These are phyloP conservation scores for Salix brachista DNA, from an alignment of 345 rosid genomes.

Conservation along the genomic window DNA sequence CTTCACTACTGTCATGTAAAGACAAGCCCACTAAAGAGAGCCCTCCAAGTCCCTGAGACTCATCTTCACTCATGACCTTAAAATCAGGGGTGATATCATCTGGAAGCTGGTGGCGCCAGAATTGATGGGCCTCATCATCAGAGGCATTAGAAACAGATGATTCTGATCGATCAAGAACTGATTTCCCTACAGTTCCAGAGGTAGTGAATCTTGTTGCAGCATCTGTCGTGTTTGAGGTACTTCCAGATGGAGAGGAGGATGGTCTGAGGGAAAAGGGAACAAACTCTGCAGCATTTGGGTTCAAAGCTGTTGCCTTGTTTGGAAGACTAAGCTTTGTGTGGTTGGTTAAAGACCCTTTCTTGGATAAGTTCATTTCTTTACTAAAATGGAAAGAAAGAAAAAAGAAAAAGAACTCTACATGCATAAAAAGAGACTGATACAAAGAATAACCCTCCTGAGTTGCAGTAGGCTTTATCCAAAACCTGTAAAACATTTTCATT, in stretches of 20 bases:
- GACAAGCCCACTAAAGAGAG: constrained; percentile 76
- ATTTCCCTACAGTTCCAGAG: constrained; percentile 56
- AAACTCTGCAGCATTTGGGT: constrained; percentile 96
- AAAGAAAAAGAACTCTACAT: constrained; percentile 22
- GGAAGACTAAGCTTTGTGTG: constrained; percentile 49
- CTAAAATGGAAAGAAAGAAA: constrained; percentile 19
- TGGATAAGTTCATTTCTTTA: constrained; percentile 79
- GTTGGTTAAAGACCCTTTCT: constrained; percentile 59
- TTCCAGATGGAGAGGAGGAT: constrained; percentile 48
- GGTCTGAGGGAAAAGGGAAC: constrained; percentile 73
- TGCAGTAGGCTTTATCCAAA: constrained; percentile 42
- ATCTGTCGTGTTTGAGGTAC: constrained; percentile 38
- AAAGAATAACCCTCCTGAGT: constrained; percentile 12
- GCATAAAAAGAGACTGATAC: constrained; percentile 8
- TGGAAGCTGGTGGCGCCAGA: constrained; percentile 91
- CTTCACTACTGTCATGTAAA: constrained; percentile 51
- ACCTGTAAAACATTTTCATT: constrained; percentile 46
- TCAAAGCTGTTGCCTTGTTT: constrained; percentile 67
- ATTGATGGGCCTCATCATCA: constrained; percentile 90
- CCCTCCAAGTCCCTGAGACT: constrained; percentile 53
- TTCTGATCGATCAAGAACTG: constrained; percentile 64
- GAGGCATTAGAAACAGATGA: constrained; percentile 73
- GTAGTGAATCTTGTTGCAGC: constrained; percentile 41
- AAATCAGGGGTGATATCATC: constrained; percentile 96
- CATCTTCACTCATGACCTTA: constrained; percentile 71